Conservation (phyloP, 257 asterid species). For the Scutellaria baicalensis region DNA sequence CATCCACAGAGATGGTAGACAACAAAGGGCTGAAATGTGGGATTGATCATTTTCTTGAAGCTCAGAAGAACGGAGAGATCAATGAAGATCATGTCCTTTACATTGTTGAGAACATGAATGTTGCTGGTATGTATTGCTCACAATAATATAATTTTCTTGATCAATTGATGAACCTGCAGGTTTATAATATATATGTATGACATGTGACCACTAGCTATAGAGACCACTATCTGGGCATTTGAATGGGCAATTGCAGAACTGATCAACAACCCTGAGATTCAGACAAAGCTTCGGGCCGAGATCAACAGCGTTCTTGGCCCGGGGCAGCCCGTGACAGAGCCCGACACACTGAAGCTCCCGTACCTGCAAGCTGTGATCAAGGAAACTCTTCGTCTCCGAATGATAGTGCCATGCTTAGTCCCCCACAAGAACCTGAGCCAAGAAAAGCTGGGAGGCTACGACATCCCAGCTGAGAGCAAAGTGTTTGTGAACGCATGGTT, state of each 20-base stretch:
- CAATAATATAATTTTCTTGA: neutral
- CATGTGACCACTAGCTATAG: constrained; percentile 46
- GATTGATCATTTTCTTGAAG: constrained; percentile 62
- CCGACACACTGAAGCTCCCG: constrained; percentile 62
- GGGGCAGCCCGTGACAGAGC: constrained; percentile 51
- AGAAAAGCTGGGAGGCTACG: constrained; percentile 64
- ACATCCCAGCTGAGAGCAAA: constrained; percentile 68
- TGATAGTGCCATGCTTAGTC: constrained; percentile 63
- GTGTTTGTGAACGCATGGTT: constrained; percentile 77
- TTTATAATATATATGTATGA: neutral
- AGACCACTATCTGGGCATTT: constrained; percentile 74
- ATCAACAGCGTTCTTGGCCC: constrained; percentile 55
- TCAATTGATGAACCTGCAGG: neutral
- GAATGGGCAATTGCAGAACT: constrained; percentile 84
- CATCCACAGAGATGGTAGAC: constrained; percentile 23
- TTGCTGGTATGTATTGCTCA: constrained; percentile 38
- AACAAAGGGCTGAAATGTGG: constrained; percentile 46
- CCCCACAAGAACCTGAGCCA: constrained; percentile 84
- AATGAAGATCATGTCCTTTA: constrained; percentile 62
- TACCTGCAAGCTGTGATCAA: constrained; percentile 84
- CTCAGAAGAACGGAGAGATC: constrained; percentile 65
- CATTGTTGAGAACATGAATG: constrained; percentile 70
- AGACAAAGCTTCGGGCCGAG: constrained; percentile 55
- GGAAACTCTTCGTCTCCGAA: constrained; percentile 68
- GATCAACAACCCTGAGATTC: constrained; percentile 64